Percentiles rank a stretch among this genome's conserved stretches.
phyloP scores from a whole-genome alignment of 139 green algal genomes.

The Chlamydomonas asymmetrica region DNA sequence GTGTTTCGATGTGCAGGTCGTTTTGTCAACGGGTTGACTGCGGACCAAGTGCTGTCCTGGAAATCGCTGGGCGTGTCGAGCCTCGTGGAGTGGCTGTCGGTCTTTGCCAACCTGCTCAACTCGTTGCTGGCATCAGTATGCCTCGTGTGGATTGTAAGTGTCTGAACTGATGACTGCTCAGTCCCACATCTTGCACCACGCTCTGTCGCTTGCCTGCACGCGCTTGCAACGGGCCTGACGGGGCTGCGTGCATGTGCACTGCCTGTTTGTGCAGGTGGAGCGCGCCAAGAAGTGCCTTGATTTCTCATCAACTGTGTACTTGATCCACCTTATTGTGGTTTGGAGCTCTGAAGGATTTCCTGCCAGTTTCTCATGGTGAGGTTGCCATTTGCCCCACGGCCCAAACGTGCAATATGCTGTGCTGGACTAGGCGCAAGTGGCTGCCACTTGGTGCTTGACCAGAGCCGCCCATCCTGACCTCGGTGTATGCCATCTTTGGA shows the following conservation, averaged over 20 bases:
- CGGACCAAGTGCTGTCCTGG: constrained; percentile 72
- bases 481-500: too few relatives aligned
- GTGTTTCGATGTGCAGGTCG: constrained; percentile 46
- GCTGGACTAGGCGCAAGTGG: neutral
- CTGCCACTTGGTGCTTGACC: neutral
- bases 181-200: neutral
- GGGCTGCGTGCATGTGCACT: neutral
- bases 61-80: constrained; percentile 41
- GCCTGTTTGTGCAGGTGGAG: constrained; percentile 64
- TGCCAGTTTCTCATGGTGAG: constrained; percentile 69
- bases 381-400: too few relatives aligned
- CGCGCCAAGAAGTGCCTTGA: constrained; percentile 96
- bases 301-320: constrained; percentile 83
- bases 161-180: neutral
- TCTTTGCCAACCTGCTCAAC: constrained; percentile 56
- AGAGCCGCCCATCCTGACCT: constrained; percentile 1
- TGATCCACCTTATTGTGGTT: constrained; percentile 75
- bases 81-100: constrained; percentile 61
- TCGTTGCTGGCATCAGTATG: constrained; percentile 48
- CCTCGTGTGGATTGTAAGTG: constrained; percentile 63
- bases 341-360: constrained; percentile 67
- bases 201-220: neutral
- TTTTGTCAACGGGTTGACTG: constrained; percentile 45
- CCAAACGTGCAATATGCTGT: too few relatives aligned
- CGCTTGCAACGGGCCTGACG: neutral